Evolutionary conservation across 371 early-diverging fungal species (phyloP).

Genomic region (Mucor velutinosus): DNA sequence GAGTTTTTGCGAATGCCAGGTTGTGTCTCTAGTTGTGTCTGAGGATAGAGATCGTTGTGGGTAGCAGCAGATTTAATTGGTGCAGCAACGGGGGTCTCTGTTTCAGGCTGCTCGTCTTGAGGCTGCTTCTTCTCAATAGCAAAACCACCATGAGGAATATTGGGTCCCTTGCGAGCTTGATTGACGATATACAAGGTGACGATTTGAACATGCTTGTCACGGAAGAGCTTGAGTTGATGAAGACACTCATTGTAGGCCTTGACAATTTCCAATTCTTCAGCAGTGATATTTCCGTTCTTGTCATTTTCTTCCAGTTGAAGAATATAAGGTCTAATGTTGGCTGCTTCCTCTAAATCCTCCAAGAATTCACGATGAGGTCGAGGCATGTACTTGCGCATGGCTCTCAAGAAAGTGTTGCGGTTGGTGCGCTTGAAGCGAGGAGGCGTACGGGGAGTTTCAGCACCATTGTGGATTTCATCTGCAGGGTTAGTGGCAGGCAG

Average conservation of each 20-base stretch:
- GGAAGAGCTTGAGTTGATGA: constrained; percentile 79
- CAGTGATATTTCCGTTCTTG: constrained; percentile 11
- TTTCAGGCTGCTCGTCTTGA: not conserved
- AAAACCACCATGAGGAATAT: constrained; percentile 65
- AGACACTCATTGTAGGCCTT: constrained; percentile 81
- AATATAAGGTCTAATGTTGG: constrained; percentile 62
- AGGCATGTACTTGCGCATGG: constrained; percentile 95
- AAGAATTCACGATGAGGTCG: constrained; percentile 85
- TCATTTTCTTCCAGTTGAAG: constrained; percentile 39
- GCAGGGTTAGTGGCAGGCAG: constrained; percentile 40
- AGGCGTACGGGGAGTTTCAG: constrained; percentile 27
- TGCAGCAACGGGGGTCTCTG: not conserved
- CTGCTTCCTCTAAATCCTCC: constrained; percentile 70
- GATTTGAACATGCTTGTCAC: constrained; percentile 92
- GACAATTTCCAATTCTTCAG: constrained; percentile 33
- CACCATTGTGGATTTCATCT: constrained; percentile 34
- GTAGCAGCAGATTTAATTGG: constrained; percentile 8
- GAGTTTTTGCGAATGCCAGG: constrained; percentile 36
- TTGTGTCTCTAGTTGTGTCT: constrained; percentile 50
- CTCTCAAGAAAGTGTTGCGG: constrained; percentile 69
- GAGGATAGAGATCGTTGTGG: constrained; percentile 56
- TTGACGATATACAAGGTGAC: constrained; percentile 90
- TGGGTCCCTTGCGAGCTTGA: constrained; percentile 81
- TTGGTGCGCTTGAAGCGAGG: constrained; percentile 54
- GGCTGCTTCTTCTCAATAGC: constrained; percentile 37